Evolutionary conservation across 306 rosid species (phyloP), one percentile per base, ranked within the genome.

Genomic region (Prunus salicina): DNA sequence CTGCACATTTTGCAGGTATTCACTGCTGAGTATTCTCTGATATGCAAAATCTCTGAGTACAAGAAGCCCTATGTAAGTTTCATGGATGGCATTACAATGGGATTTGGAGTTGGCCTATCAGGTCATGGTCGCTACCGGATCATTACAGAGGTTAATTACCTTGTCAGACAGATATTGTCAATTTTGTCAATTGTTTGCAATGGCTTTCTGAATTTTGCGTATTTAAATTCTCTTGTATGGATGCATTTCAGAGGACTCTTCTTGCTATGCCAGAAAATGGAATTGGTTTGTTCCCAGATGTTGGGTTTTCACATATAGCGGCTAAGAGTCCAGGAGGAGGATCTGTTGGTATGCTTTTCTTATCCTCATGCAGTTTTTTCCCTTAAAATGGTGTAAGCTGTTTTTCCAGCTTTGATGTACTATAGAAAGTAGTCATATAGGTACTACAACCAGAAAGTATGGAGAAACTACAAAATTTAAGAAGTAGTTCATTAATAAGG

Each of bases 241-340:
- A 74, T 70, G 68, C 67, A 63, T 80, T 82, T 66, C 88, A 95
- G 99, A 92, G 89, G 85, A 96, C 99, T 62, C 78, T 89, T 83
- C 96, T 92, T 76, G 99, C 99, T 14, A 96, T 96, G 99, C 99
- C 99, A 50, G 99, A 96, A 91, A 96, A 96, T 78, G 99, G 98
- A 82, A 96, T 92, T 76, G 99, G 98, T 77, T 85, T 92, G 82
- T 96, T 92, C 73, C 99, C 99, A 28, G 99, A 96, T 71, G 97
- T 96, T 58, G 99, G 99, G 50, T 96, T 96, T 86, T 71, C 99
- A 78, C 82, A 88, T 78, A 92, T 96, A 71, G 99, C 99, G 0
- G 99, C 97, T 58, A 88, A 91, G 79, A 86, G 90, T 84, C 99
- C 99, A 72, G 99, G 99, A 86, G 96, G 75, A 84, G 99, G 98